Conservation (phyloP, 805 yeast species). For the Candida krabiensis region DNA sequence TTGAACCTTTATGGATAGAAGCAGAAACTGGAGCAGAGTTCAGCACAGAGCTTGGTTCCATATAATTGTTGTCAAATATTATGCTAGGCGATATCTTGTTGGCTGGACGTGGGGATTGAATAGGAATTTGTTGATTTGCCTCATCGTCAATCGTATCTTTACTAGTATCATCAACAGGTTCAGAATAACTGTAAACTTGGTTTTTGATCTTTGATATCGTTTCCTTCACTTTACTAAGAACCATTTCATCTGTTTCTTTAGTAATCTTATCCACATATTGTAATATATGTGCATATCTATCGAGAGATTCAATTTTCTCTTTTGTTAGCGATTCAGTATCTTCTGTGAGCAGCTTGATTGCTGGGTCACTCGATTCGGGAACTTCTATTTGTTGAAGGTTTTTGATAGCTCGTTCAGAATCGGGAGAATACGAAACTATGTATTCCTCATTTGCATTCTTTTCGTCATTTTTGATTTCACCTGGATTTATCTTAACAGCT, state of each 20-base stretch:
- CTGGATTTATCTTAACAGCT: slow-evolving; percentile 71
- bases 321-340: slow-evolving; percentile 65
- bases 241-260: slow-evolving; percentile 72
- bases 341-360: slow-evolving; percentile 56
- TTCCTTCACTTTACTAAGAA: slow-evolving; percentile 59
- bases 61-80: slow-evolving; percentile 24
- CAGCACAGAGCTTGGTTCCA: slow-evolving; percentile 14
- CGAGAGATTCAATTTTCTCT: slow-evolving; percentile 67
- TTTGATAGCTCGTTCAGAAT: slow-evolving; percentile 56
- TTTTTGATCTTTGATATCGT: slow-evolving; percentile 57
- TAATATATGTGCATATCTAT: slow-evolving; percentile 70
- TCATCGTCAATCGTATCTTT: slow-evolving; percentile 6
- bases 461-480: slow-evolving; percentile 45
- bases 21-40: slow-evolving; percentile 3
- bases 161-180: slow-evolving; percentile 24
- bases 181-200: slow-evolving; percentile 23
- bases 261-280: slow-evolving; percentile 76
- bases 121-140: slow-evolving; percentile 10
- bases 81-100: slow-evolving; percentile 10
- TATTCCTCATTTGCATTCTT: slow-evolving; percentile 22
- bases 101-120: slow-evolving; percentile 23
- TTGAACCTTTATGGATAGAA: slow-evolving; percentile 3
- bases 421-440: slow-evolving; percentile 53
- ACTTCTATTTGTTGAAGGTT: slow-evolving; percentile 37
- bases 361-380: slow-evolving; percentile 63